phyloP scores from a whole-genome alignment of 805 yeast species.

The Pichia cabralensis region DNA sequence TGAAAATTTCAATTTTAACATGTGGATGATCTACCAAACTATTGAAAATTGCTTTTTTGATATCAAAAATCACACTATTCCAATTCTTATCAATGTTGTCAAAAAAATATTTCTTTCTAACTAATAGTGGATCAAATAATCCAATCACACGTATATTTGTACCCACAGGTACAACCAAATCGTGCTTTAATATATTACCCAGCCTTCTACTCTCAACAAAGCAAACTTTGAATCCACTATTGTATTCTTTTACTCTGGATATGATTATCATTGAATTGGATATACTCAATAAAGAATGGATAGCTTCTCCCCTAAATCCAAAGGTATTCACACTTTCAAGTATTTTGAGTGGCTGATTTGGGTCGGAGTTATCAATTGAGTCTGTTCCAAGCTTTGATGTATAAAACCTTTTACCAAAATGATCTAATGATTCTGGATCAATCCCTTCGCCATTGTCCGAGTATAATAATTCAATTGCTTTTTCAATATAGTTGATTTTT shows the following conservation, averaged over 20 bases:
- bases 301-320: slow-evolving; percentile 72
- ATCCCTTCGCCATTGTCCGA: slow-evolving; percentile 72
- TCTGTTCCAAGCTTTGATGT: slow-evolving; percentile 44
- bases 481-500: slow-evolving; percentile 18
- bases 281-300: slow-evolving; percentile 42
- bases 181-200: slow-evolving; percentile 1
- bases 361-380: background rate
- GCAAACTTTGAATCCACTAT: slow-evolving; percentile 20
- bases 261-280: slow-evolving; percentile 35
- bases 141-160: slow-evolving; percentile 30
- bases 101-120: slow-evolving; percentile 27
- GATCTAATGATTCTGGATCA: slow-evolving; percentile 32
- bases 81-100: slow-evolving; percentile 12
- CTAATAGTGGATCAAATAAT: slow-evolving; percentile 35
- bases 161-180: slow-evolving; percentile 20
- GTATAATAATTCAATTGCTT: slow-evolving; percentile 28
- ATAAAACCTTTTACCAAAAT: slow-evolving; percentile 36
- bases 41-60: slow-evolving; percentile 25
- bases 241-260: slow-evolving; percentile 30
- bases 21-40: slow-evolving; percentile 21
- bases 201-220: slow-evolving; percentile 12
- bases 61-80: slow-evolving; percentile 17
- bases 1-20: slow-evolving; percentile 13
- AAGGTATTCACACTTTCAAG: slow-evolving; percentile 30
- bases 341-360: background rate